Evolutionary conservation across 805 yeast species (phyloP).

Genomic region (Lachancea waltii): DNA sequence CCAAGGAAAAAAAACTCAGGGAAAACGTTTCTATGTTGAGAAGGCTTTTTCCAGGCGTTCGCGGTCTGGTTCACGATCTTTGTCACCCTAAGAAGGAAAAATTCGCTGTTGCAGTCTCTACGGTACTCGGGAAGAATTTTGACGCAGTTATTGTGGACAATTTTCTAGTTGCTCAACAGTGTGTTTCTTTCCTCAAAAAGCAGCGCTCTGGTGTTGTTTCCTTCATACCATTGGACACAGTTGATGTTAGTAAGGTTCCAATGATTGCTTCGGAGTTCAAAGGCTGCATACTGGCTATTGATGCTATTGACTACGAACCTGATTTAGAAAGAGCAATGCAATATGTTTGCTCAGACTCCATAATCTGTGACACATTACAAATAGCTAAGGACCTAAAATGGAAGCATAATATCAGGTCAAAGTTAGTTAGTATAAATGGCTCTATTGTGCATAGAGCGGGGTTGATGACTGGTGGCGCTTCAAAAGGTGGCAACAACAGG

Average conservation of each 20-base stretch:
- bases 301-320: conserved; percentile 64
- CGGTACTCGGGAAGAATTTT: conserved; percentile 68
- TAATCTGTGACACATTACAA: conserved; percentile 66
- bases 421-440: conserved; percentile 78
- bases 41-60: conserved; percentile 76
- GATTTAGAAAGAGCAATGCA: conserved; percentile 69
- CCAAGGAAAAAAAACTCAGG: conserved; percentile 58
- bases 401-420: conserved; percentile 50
- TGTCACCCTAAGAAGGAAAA: conserved; percentile 70
- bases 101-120: conserved; percentile 67
- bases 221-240: conserved; percentile 81
- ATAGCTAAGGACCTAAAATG: conserved; percentile 70
- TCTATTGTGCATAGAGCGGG: conserved; percentile 80
- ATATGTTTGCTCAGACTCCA: conserved; percentile 71
- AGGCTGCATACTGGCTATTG: conserved; percentile 45
- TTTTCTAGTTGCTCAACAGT: conserved; percentile 59
- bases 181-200: conserved; percentile 74
- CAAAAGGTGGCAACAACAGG: conserved; percentile 40
- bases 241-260: conserved; percentile 59
- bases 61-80: conserved; percentile 73
- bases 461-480: conserved; percentile 85
- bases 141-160: conserved; percentile 83
- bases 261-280: conserved; percentile 17
- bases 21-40: conserved; percentile 67
- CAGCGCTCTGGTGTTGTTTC: conserved; percentile 81